Evolutionary conservation across 257 asterid species (phyloP).

Genomic region (Handroanthus guayacan): DNA sequence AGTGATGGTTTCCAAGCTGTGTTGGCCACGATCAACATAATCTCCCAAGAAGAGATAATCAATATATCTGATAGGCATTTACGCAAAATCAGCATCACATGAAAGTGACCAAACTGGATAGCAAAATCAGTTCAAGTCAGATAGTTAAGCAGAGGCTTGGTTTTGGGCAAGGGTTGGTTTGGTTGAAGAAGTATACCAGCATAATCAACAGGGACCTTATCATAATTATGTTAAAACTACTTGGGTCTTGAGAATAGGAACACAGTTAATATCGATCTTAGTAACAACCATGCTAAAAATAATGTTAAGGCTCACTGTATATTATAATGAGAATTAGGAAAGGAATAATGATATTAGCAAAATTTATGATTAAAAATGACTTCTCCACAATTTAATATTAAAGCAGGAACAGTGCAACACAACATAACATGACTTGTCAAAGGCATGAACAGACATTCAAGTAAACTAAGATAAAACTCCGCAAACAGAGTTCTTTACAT

Average conservation of each 20-base stretch:
- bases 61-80: constrained; percentile 70
- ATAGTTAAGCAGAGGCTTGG: not conserved
- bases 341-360: not conserved
- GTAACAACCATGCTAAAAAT: not conserved
- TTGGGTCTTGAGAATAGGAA: constrained; percentile 9
- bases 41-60: constrained; percentile 99
- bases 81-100: constrained; percentile 43
- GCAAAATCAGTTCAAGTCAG: not conserved
- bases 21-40: constrained; percentile 99
- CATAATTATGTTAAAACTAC: not conserved
- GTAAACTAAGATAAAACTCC: not conserved
- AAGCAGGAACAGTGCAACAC: not conserved
- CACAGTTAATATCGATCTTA: not conserved
- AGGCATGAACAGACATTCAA: constrained; percentile 2
- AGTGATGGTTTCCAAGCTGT: constrained; percentile 90
- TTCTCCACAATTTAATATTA: not conserved
- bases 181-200: not conserved
- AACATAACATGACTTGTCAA: not conserved
- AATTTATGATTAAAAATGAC: not conserved
- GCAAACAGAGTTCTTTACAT: not conserved
- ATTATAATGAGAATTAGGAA: constrained; percentile 5
- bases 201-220: not conserved
- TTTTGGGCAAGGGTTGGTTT: not conserved
- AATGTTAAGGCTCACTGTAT: not conserved
- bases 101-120: constrained; percentile 8